Evolutionary conservation across 208 protist genomes (phyloP), one percentile per base, ranked within the genome.

Genomic region (Herpetomonas muscarum): DNA sequence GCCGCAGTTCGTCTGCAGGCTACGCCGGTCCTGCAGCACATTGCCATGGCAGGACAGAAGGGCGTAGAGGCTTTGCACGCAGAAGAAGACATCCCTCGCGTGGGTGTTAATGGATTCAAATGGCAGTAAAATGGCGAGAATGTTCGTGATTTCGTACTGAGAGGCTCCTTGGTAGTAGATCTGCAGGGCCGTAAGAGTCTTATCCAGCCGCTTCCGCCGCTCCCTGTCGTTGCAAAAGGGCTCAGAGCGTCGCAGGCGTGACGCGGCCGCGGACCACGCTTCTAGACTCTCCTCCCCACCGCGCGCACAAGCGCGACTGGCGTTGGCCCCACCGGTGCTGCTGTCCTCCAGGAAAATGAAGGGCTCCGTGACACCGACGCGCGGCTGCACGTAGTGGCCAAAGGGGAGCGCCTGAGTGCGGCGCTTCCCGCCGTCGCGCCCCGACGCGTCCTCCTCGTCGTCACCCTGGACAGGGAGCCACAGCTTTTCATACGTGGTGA

Each of bases 1-100:
- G 0, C 85, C 88, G 57, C 85, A 92, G 74, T 86, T 69, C 37
- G 13, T 15, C 70, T 94, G 85, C 64, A 90, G 55, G 50, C 79
- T 75, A 25, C 50, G 46, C 10, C 31, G 61, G 48, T 74, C 74
- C 37, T 94, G 88, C 49, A 94, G 68, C 10, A 85, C 63, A 61
- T 92, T 90, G 5, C 69, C 71, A 31, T 84, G 48, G 45, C 83
- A 70, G 28, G 73, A 72, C 15, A 90, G 67, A 2, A 82, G 26
- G 19, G 61, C 37, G 44, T 81, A 85, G 29, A 94, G 48, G 7
- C 73, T 73, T 39, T 79, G 47, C 29, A 67, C 31, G 45, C 69
- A 76, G 55, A 87, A 85, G 65, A 81, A 93, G 41, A 85, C 75
- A 55, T 94, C 86, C 25, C 79, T 64, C 13, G 67, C 32, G n/a